Conservation (phyloP, 495 filamentous ascomycete species). For the Neurospora sp. region DNA sequence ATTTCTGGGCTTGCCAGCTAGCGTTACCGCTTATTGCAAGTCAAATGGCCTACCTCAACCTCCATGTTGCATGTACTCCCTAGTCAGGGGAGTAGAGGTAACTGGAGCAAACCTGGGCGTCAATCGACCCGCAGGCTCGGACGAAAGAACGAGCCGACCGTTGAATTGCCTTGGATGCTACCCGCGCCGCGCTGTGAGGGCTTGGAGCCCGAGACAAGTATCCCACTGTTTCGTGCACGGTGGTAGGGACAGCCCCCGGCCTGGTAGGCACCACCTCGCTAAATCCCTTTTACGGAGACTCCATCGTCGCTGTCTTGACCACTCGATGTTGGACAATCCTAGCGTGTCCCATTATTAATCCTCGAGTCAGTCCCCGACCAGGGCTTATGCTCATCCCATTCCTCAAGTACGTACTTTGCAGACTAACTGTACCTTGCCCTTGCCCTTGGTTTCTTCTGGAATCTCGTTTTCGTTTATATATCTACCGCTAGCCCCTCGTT, state of each 20-base stretch:
- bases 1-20: no score
- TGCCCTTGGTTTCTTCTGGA: conserved; percentile 1
- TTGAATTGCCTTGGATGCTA: conserved; percentile 6
- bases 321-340: conserved; percentile 4
- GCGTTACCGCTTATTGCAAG: background rate
- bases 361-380: conserved; percentile 12
- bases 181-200: background rate
- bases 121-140: conserved; percentile 16
- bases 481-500: conserved; percentile 1
- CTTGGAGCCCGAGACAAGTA: conserved; percentile 9
- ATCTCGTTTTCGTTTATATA: conserved; percentile 5
- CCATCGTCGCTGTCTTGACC: conserved; percentile 2
- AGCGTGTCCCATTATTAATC: conserved; percentile 16
- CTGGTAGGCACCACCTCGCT: background rate
- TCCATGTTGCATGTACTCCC: background rate
- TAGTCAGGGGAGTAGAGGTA: background rate
- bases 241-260: background rate
- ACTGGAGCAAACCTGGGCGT: background rate
- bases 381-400: conserved; percentile 11
- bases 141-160: conserved; percentile 27
- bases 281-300: background rate
- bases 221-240: background rate
- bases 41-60: background rate
- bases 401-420: conserved; percentile 1
- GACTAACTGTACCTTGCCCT: background rate